Evolutionary conservation across 75 land plant genomes (phyloP).

Genomic region (Selaginella tamariscina): DNA sequence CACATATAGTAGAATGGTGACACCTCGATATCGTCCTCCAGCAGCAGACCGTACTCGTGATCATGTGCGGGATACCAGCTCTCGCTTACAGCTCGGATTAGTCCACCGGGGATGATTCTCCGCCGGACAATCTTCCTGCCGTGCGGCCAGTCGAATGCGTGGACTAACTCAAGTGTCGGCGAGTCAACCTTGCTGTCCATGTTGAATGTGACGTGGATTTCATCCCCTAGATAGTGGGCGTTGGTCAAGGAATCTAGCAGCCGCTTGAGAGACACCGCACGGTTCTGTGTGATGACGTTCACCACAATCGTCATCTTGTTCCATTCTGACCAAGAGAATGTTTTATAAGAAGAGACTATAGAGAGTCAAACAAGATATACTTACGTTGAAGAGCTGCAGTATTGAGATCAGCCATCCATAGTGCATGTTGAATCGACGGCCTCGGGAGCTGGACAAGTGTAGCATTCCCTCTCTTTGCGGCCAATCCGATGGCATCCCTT

Average conservation of each 20-base stretch:
- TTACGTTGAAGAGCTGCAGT: slow-evolving; percentile 61
- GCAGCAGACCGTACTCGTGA: background rate
- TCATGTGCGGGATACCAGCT: slow-evolving; percentile 13
- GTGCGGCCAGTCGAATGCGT: slow-evolving; percentile 4
- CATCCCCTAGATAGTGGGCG: slow-evolving; percentile 9
- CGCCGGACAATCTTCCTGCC: slow-evolving; percentile 3
- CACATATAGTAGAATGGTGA: slow-evolving; percentile 11
- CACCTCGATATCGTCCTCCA: slow-evolving; percentile 8
- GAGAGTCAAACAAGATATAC: no score
- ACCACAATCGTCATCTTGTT: slow-evolving; percentile 5
- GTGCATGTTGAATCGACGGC: slow-evolving; percentile 49
- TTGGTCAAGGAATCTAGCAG: background rate
- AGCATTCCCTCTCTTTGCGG: slow-evolving; percentile 13
- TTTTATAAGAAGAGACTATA: no score
- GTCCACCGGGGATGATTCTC: slow-evolving; percentile 2
- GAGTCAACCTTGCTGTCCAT: slow-evolving; percentile 4
- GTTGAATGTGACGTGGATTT: slow-evolving; percentile 6
- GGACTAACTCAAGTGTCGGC: background rate
- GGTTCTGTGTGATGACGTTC: slow-evolving; percentile 8
- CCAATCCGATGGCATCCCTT: background rate
- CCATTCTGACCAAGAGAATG: slow-evolving; percentile 5
- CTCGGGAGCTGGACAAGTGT: slow-evolving; percentile 56
- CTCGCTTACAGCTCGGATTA: slow-evolving; percentile 5
- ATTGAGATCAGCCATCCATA: slow-evolving; percentile 83
- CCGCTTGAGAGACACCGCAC: background rate